A percentile compares a stretch with the other conserved stretches of the same genome.
phyloP scores from a whole-genome alignment of 2,329 filamentous ascomycete genomes.

The Furcasterigmium sp. region DNA sequence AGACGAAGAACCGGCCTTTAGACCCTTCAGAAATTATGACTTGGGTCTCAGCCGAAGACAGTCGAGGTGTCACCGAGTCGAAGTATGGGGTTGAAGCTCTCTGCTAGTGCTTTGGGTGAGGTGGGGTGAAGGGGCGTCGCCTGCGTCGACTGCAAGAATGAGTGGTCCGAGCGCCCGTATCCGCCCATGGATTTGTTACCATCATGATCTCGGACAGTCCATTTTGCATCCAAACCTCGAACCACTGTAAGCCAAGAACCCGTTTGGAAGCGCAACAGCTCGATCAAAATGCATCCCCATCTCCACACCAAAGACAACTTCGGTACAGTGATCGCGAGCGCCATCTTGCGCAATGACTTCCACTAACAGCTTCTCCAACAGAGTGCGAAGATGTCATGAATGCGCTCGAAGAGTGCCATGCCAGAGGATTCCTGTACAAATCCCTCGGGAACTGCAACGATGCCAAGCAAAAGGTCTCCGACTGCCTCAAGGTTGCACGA shows the following conservation, averaged over 20 bases:
- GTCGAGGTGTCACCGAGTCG: no score
- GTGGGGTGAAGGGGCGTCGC: no score
- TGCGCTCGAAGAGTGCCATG: conserved; percentile 92
- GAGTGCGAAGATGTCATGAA: conserved; percentile 93
- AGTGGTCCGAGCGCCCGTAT: not conserved
- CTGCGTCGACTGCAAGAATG: no score
- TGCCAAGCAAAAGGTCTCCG: conserved; percentile 76
- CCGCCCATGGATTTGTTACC: no score
- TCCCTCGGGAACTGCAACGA: conserved; percentile 85
- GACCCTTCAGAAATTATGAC: no score
- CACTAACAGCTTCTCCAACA: conserved; percentile 29
- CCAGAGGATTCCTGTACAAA: conserved; percentile 87
- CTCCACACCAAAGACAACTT: conserved; percentile 88
- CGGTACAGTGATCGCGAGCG: conserved; percentile 46
- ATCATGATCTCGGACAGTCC: not conserved
- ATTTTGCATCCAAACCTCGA: not conserved
- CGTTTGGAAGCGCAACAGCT: no score
- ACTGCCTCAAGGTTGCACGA: conserved; percentile 77
- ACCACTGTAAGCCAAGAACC: not conserved
- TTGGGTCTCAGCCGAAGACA: no score
- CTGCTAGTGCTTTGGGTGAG: no score
- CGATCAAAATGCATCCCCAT: conserved; percentile 81
- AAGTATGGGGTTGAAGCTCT: no score
- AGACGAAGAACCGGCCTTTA: no score
- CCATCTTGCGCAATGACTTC: conserved; percentile 1